phyloP scores from a whole-genome alignment of 83 land plant species.

The Diphasiastrum complanatum region DNA sequence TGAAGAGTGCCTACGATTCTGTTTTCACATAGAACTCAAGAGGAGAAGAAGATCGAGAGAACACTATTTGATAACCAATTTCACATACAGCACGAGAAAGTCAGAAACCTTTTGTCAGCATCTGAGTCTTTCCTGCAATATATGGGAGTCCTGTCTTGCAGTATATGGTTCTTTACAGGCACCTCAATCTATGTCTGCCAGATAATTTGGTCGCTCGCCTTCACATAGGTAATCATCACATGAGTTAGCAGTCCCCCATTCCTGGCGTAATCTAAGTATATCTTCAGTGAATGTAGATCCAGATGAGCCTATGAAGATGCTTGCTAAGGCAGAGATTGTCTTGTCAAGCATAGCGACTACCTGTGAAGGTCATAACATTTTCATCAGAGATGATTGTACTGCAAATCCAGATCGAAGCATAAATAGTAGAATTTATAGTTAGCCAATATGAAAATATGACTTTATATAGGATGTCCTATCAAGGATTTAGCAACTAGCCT shows the following conservation, averaged over 20 bases:
- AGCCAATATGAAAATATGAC: no score
- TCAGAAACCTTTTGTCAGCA: no score
- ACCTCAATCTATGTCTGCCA: constrained; percentile 57
- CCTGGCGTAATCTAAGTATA: constrained; percentile 61
- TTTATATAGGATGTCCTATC: no score
- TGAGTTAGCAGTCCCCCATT: constrained; percentile 56
- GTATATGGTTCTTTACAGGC: no score
- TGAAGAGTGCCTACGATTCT: no score
- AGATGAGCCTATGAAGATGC: constrained; percentile 64
- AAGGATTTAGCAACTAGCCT: no score
- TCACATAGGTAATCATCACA: constrained; percentile 84
- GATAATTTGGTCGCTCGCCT: constrained; percentile 62
- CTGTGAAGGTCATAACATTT: constrained; percentile 25
- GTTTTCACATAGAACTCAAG: no score
- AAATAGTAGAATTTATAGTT: background rate
- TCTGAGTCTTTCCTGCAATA: no score
- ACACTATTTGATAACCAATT: no score
- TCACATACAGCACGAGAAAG: no score
- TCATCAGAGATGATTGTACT: background rate
- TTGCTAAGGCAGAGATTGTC: constrained; percentile 72
- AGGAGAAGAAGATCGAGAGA: no score
- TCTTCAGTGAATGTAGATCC: constrained; percentile 93
- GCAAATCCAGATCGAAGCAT: background rate
- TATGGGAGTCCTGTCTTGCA: no score
- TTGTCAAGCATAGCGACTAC: constrained; percentile 95